Evolutionary conservation across 495 filamentous ascomycete species (phyloP), one percentile per base, ranked within the genome.

Genomic region (Penicillium egyptiacum): DNA sequence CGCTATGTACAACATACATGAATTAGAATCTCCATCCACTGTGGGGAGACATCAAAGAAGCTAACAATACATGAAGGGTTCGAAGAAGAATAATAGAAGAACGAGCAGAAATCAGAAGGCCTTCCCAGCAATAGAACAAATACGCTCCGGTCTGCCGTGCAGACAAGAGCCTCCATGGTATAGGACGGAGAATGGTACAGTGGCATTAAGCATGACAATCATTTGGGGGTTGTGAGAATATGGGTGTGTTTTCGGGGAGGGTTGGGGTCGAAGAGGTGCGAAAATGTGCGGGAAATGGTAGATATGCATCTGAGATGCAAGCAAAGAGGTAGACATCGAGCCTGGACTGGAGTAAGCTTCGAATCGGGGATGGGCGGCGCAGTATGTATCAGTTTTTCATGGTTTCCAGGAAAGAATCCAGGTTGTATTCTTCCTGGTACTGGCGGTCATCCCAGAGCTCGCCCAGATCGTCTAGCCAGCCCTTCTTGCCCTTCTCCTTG

Each of bases 371-470:
- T 43, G 49, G 22, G n/a, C 16, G 31, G 14, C n/a, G 39, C 19
- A 25, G 40, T 8, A n/a, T 30, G 12, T 28, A 64, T 78, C 65
- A 83, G 23, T 68, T 75, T 69, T 90, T 89, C 90, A 98, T 96
- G 44, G 80, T 90, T 61, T 86, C 88, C 74, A 98, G 77, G 77
- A 96, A 98, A 2, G 88, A 90, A 63, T 94, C 91, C 58, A 98
- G 73, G 69, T 96, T 88, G 67, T 96, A 98, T 72, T 94, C 92
- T 75, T 97, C 93, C 72, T 96, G 91, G 74, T 98, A 98, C 74
- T 94, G 92, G 53, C 80, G 83, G 64, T 96, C 92, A 68, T 98
- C 94, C 93, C 93, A 98, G 50, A 98, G 79, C 72, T 98, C 94
- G 56, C 91, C 92, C 42, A 98, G 69, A 63, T 96, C 95, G 68